A percentile compares a stretch with the other conserved stretches of the same genome.
phyloP scores from a whole-genome alignment of 148 eudicot species.

The Polygonum maritimum region DNA sequence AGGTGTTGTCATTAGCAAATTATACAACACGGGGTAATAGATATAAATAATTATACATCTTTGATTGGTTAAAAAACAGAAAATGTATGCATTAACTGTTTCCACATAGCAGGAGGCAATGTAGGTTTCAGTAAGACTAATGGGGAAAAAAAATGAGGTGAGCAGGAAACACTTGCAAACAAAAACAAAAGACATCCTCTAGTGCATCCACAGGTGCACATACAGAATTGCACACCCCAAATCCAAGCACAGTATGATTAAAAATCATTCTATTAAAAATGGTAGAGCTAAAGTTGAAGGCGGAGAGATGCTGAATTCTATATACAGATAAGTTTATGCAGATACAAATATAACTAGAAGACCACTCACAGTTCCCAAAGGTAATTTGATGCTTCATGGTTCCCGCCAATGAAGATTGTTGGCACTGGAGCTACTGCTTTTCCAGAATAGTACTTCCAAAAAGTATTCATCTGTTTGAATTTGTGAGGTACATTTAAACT shows the following conservation, averaged over 20 bases:
- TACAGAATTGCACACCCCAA: background rate
- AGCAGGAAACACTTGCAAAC: background rate
- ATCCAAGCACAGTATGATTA: background rate
- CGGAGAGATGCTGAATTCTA: background rate
- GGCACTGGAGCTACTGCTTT: slow-evolving; percentile 91
- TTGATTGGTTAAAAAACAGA: background rate
- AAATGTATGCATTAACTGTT: background rate
- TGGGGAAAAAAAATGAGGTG: background rate
- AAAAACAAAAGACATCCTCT: background rate
- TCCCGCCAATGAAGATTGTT: slow-evolving; percentile 93
- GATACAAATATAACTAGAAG: background rate
- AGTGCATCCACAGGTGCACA: background rate
- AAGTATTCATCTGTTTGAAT: slow-evolving; percentile 73
- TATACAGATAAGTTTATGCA: background rate
- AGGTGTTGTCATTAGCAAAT: background rate
- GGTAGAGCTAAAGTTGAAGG: background rate
- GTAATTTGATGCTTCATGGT: slow-evolving; percentile 96
- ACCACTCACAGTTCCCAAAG: slow-evolving; percentile 93
- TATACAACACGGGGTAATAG: background rate
- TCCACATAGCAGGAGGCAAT: background rate
- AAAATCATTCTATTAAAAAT: background rate
- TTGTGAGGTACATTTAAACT: slow-evolving; percentile 70
- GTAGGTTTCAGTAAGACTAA: background rate
- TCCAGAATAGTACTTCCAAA: slow-evolving; percentile 97
- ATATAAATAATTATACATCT: background rate